Conservation (phyloP, 768 basidiomycete genomes). For the Leccinum uliginosum region DNA sequence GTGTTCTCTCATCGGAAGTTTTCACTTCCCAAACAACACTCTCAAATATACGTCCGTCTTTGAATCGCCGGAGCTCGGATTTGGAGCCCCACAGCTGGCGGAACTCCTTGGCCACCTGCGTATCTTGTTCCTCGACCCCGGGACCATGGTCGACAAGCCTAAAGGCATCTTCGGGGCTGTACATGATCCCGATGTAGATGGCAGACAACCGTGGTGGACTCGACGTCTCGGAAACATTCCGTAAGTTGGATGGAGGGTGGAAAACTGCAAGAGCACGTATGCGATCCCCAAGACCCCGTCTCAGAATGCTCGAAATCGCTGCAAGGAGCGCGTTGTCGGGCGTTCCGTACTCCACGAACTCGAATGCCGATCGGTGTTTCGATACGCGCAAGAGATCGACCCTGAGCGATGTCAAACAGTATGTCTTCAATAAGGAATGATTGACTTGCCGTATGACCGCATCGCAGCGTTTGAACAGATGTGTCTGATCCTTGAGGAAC, state of each 20-base stretch:
- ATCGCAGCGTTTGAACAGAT: constrained; percentile 69
- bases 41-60: constrained; percentile 89
- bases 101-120: constrained; percentile 54
- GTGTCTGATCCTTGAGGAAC: constrained; percentile 70
- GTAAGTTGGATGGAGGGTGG: constrained; percentile 42
- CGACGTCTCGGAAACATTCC: constrained; percentile 50
- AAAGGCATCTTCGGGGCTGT: constrained; percentile 67
- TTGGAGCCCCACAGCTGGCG: constrained; percentile 88
- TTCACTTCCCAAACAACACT: constrained; percentile 96
- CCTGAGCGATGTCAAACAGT: constrained; percentile 31
- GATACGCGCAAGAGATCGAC: constrained; percentile 40
- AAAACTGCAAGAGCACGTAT: constrained; percentile 61
- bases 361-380: constrained; percentile 41
- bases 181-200: constrained; percentile 71
- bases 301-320: constrained; percentile 46
- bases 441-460: constrained; percentile 53
- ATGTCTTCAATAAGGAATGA: not conserved
- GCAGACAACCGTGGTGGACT: constrained; percentile 45
- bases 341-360: constrained; percentile 52
- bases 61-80: constrained; percentile 90
- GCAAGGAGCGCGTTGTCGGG: constrained; percentile 50
- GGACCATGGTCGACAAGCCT: constrained; percentile 94
- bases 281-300: constrained; percentile 71
- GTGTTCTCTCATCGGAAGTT: constrained; percentile 72
- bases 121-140: constrained; percentile 57